A percentile compares a stretch with the other conserved stretches of the same genome.
phyloP scores from a whole-genome alignment of 2,329 filamentous ascomycete genomes.

The Pyricularia pennisetigena region DNA sequence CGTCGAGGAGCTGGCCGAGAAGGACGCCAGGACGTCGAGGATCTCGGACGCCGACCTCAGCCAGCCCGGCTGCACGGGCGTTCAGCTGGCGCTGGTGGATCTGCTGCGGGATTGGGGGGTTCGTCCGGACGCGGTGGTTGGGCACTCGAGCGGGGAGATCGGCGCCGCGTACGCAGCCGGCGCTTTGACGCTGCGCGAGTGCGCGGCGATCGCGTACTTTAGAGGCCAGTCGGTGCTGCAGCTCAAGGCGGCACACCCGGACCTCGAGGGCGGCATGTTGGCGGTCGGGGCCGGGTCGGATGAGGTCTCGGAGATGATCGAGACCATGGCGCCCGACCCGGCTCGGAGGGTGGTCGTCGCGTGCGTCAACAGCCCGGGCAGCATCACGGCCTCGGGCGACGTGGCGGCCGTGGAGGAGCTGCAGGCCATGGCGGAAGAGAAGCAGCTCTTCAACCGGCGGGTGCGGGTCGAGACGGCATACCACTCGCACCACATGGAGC shows the following conservation, averaged over 20 bases:
- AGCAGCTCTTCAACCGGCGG: constrained; percentile 18
- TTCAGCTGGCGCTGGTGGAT: constrained; percentile 10
- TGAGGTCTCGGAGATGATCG: constrained; percentile 9
- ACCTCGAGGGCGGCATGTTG: constrained; percentile 10
- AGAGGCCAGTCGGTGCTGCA: constrained; percentile 6
- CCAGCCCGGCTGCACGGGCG: constrained; percentile 10
- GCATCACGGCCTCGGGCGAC: constrained; percentile 22
- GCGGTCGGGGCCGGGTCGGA: constrained; percentile 7
- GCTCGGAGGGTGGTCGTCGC: constrained; percentile 8
- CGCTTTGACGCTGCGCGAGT: constrained; percentile 9
- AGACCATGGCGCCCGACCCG: constrained; percentile 5
- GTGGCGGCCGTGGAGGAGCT: constrained; percentile 14
- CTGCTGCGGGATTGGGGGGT: constrained; percentile 6
- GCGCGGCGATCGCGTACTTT: constrained; percentile 8
- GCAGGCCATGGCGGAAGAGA: constrained; percentile 5
- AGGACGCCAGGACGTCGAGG: constrained; percentile 10
- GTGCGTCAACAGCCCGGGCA: constrained; percentile 13
- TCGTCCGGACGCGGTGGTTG: constrained; percentile 11
- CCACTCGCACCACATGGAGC: constrained; percentile 24
- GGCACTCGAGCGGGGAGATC: constrained; percentile 12
- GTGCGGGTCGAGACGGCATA: constrained; percentile 24
- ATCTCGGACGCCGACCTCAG: constrained; percentile 18
- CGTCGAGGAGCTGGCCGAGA: constrained; percentile 15
- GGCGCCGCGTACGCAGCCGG: constrained; percentile 9
- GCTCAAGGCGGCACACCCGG: constrained; percentile 5